Evolutionary conservation across 805 yeast genomes (phyloP), one percentile per base, ranked within the genome.

Genomic region (Candida sithepensis): DNA sequence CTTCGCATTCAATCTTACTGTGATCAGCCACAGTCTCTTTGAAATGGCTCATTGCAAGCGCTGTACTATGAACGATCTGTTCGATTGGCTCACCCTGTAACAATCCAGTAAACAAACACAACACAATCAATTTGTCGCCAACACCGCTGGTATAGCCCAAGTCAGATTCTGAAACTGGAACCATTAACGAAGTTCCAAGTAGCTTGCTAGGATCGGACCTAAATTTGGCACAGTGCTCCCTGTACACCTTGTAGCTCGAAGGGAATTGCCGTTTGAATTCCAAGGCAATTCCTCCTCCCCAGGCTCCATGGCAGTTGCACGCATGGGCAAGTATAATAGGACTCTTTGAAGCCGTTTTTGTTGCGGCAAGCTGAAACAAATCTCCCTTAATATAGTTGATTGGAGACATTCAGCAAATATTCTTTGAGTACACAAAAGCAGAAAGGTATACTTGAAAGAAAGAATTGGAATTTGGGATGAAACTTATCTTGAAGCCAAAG

Each of bases 241-340:
- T 53, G 56, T 88, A 86, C 3, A 57, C 52, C 40, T 61, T 53
- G 55, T 78, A 85, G 3, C 92, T 78, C 2, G 69, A 58, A 2
- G 88, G 90, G 61, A 74, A 88, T 41, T 68, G 63, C 16, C 55
- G 45, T 21, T 73, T 76, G 57, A 88, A 79, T 22, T 67, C 76
- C 3, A 70, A 71, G 0, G 96, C 96, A 2, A 88, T 77, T 0
- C 96, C 96, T 3, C 88, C 92, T 3, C 94, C 94, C 96, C 96
- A 88, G 1, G 72, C 58, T 0, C 96, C 96, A 22, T 72, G 70
- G 34, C 89, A 81, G 60, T 88, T 88, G 59, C 96, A 88, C 0
- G 96, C 81, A 61, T 88, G 96, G 1, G 85, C 85, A 4, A 88
- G 61, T 2, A 85, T 68, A 0, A 81, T 60, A 1, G 75, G 71